These are phyloP conservation scores for Suillus fuscotomentosus DNA, from an alignment of 768 basidiomycete genomes.

Conservation along the genomic window DNA sequence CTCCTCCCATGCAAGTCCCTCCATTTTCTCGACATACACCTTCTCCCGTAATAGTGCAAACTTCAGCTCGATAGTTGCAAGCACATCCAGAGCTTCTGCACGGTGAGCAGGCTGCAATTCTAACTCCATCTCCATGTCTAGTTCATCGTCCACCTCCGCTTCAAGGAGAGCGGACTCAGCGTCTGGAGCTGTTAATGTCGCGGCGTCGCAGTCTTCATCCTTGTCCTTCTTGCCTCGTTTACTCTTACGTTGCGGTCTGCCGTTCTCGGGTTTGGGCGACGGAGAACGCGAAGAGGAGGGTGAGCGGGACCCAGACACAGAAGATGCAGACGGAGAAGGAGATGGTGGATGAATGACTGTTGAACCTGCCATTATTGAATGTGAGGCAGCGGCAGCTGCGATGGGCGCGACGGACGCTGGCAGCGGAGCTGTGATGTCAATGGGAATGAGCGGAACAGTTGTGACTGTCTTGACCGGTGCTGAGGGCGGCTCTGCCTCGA, in stretches of 20 bases:
- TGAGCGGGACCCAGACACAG: conserved; percentile 31
- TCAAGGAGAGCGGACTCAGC: conserved; percentile 8
- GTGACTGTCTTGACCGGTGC: neutral
- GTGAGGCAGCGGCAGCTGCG: conserved; percentile 38
- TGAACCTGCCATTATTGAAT: conserved; percentile 51
- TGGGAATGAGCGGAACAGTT: conserved; percentile 2
- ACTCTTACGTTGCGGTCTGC: conserved; percentile 19
- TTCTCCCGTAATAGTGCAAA: conserved; percentile 85
- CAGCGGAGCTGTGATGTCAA: conserved; percentile 15
- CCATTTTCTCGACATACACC: conserved; percentile 94
- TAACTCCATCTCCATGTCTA: conserved; percentile 49
- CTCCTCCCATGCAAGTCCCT: conserved; percentile 86
- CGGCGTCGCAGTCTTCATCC: conserved; percentile 14
- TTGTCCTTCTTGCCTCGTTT: conserved; percentile 16
- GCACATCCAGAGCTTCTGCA: conserved; percentile 83
- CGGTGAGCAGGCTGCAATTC: conserved; percentile 82
- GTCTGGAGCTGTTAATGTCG: neutral
- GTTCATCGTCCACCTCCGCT: conserved; percentile 35
- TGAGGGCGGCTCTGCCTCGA: conserved; percentile 19
- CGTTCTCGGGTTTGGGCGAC: conserved; percentile 33
- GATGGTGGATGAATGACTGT: conserved; percentile 38
- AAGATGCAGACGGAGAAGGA: conserved; percentile 35
- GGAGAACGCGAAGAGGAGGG: conserved; percentile 40
- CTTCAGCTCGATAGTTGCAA: conserved; percentile 89
- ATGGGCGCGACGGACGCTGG: conserved; percentile 26